phyloP scores from a whole-genome alignment of 2,329 filamentous ascomycete genomes.

The Colletotrichum karsti region DNA sequence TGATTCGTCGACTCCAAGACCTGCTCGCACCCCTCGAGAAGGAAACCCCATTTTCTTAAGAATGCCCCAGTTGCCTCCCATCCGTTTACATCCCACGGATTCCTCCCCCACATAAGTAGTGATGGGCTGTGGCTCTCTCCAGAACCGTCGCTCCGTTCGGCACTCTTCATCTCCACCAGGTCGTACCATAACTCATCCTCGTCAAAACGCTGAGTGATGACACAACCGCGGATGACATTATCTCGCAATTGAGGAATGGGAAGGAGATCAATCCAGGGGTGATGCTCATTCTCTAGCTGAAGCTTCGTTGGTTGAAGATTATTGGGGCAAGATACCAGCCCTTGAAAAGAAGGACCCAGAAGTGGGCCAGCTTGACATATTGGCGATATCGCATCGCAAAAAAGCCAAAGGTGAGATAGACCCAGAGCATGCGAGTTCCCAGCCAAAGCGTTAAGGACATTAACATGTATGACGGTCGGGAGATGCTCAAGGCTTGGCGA shows the following conservation, averaged over 20 bases:
- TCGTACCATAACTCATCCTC: slow-evolving; percentile 1
- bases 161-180: not conserved
- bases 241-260: slow-evolving; percentile 38
- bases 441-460: too few relatives aligned
- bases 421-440: too few relatives aligned
- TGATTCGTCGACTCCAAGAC: slow-evolving; percentile 26
- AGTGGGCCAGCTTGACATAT: slow-evolving; percentile 26
- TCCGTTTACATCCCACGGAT: slow-evolving; percentile 13
- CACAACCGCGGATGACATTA: slow-evolving; percentile 30
- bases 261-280: slow-evolving; percentile 42
- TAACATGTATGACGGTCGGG: too few relatives aligned
- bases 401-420: too few relatives aligned
- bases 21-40: slow-evolving; percentile 26
- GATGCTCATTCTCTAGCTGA: slow-evolving; percentile 36
- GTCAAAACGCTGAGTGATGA: not conserved
- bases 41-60: slow-evolving; percentile 30
- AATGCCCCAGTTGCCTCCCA: slow-evolving; percentile 30
- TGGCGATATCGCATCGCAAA: slow-evolving; percentile 7
- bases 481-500: too few relatives aligned
- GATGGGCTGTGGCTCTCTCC: not conserved
- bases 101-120: not conserved
- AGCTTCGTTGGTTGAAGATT: slow-evolving; percentile 36
- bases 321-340: slow-evolving; percentile 6
- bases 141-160: not conserved
- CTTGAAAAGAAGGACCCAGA: not conserved